These are phyloP conservation scores for Penicillium sp. DNA, from an alignment of 2,329 filamentous ascomycete genomes.

Conservation along the genomic window DNA sequence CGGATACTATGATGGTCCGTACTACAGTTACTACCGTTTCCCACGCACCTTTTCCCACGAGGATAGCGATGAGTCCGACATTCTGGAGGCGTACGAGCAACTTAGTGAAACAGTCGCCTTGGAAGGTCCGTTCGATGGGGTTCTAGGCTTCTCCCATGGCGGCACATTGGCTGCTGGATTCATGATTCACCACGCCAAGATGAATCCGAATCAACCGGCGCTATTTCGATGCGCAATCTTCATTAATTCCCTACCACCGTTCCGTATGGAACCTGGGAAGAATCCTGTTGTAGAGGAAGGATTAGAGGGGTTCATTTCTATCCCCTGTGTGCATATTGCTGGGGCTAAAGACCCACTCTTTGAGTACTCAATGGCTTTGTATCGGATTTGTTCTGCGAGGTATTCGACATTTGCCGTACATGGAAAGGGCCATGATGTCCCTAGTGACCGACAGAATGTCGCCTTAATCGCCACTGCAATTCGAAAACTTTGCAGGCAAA, in stretches of 20 bases:
- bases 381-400: slow-evolving; percentile 22
- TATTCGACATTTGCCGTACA: slow-evolving; percentile 27
- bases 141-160: slow-evolving; percentile 38
- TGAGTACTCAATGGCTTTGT: slow-evolving; percentile 25
- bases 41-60: slow-evolving; percentile 23
- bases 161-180: slow-evolving; percentile 32
- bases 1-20: slow-evolving; percentile 32
- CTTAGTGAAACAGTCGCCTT: slow-evolving; percentile 27
- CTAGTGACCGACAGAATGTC: slow-evolving; percentile 25
- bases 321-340: slow-evolving; percentile 28
- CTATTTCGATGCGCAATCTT: slow-evolving; percentile 36
- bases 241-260: slow-evolving; percentile 32
- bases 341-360: slow-evolving; percentile 27
- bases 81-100: slow-evolving; percentile 27
- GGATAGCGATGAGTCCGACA: slow-evolving; percentile 21
- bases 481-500: slow-evolving; percentile 17
- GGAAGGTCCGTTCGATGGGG: slow-evolving; percentile 29
- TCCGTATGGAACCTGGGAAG: slow-evolving; percentile 27
- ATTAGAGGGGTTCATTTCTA: slow-evolving; percentile 25
- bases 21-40: slow-evolving; percentile 34
- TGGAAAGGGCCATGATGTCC: slow-evolving; percentile 29
- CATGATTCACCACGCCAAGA: slow-evolving; percentile 30
- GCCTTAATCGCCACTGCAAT: slow-evolving; percentile 24
- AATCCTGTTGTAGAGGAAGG: slow-evolving; percentile 22
- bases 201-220: slow-evolving; percentile 18